Percentiles rank a stretch among this genome's conserved stretches.
Conservation (phyloP, 2,329 filamentous ascomycete species). For the Pleurostoma richardsiae region DNA sequence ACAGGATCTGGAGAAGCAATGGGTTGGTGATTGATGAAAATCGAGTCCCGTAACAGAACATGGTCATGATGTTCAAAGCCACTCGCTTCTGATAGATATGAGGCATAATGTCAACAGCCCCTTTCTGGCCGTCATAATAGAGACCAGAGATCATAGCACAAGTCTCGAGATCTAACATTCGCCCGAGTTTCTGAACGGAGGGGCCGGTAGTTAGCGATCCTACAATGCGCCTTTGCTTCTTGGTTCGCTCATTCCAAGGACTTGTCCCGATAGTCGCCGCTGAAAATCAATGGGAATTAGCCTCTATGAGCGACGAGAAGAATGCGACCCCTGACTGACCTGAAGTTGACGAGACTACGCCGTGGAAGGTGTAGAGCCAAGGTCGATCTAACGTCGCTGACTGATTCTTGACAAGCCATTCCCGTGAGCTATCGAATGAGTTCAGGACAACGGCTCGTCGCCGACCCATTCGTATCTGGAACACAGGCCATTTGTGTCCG, state of each 20-base stretch:
- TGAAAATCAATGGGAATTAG: not conserved
- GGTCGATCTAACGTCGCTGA: constrained; percentile 2
- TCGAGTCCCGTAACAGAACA: constrained; percentile 4
- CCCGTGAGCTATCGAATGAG: constrained; percentile 1
- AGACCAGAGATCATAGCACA: constrained; percentile 1
- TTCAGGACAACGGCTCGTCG: constrained; percentile 2
- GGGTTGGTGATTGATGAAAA: constrained; percentile 3
- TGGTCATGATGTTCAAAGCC: constrained; percentile 2
- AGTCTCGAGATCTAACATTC: constrained; percentile 3
- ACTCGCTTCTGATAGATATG: constrained; percentile 6
- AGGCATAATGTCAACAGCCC: constrained; percentile 1
- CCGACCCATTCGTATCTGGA: constrained; percentile 2
- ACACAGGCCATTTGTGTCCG: constrained; percentile 2
- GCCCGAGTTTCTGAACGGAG: constrained; percentile 2
- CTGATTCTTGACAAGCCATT: constrained; percentile 4
- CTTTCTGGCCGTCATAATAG: constrained; percentile 1
- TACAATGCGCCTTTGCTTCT: constrained; percentile 4
- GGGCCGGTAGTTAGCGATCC: constrained; percentile 3
- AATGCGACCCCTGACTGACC: not conserved
- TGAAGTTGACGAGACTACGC: constrained; percentile 2
- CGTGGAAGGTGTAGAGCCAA: constrained; percentile 2
- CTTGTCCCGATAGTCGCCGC: constrained; percentile 4
- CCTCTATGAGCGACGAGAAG: fast-evolving
- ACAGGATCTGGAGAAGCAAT: constrained; percentile 1
- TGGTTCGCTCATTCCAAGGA: constrained; percentile 5